These are phyloP conservation scores for Fraxinus excelsior DNA, from an alignment of 257 asterid genomes.

Conservation along the genomic window DNA sequence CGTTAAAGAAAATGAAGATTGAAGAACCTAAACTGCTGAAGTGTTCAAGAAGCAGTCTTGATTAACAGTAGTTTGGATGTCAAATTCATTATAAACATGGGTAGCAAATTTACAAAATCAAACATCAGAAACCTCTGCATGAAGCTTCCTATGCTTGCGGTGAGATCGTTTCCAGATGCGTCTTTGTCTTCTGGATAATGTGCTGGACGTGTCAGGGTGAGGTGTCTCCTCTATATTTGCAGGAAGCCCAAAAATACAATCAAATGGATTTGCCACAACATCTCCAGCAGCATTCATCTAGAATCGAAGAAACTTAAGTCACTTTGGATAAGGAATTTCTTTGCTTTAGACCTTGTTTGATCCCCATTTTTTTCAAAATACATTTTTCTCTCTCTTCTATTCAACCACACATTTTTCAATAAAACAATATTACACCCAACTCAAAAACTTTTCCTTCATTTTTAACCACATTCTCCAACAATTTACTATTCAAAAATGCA, in stretches of 20 bases:
- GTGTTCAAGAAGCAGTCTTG: not conserved
- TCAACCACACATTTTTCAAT: too few relatives aligned
- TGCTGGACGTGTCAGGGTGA: constrained; percentile 24
- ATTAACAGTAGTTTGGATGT: not conserved
- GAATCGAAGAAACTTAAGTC: constrained; percentile 3
- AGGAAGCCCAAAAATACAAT: constrained; percentile 41
- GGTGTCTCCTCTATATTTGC: constrained; percentile 35
- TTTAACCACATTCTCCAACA: too few relatives aligned
- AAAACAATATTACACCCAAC: too few relatives aligned
- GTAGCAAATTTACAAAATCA: constrained; percentile 28
- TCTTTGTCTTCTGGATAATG: constrained; percentile 32
- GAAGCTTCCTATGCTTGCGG: constrained; percentile 56
- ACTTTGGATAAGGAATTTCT: not conserved
- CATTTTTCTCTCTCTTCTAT: too few relatives aligned
- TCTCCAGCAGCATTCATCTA: constrained; percentile 36
- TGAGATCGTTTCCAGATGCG: constrained; percentile 55
- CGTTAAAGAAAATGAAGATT: not conserved
- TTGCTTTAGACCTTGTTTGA: not conserved
- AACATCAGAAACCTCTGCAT: constrained; percentile 41
- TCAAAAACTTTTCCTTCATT: too few relatives aligned
- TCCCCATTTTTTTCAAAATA: too few relatives aligned
- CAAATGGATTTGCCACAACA: constrained; percentile 4
- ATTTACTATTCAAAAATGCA: too few relatives aligned
- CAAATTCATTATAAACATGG: not conserved
- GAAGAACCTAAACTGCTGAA: not conserved